Evolutionary conservation across 169 alveolate species (phyloP), one percentile per base, ranked within the genome.

Genomic region (Babesia bovis): DNA sequence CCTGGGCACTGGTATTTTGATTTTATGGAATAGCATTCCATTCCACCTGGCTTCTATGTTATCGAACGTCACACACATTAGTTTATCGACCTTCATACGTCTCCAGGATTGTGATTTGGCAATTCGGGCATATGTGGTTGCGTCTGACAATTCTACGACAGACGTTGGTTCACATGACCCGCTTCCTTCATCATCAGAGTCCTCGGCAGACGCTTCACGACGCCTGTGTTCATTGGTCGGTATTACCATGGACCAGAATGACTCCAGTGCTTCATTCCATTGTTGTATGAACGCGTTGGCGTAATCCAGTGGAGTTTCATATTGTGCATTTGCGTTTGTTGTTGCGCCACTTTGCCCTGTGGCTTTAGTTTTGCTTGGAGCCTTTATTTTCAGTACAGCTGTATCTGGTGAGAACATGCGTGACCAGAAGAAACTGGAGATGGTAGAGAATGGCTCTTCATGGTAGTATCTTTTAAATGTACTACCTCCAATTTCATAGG

Each of bases 401-500:
- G 45, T 38, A 7, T 9, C 45, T 9, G 72, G 72, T 26, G 60
- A 23, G 60, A 63, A 63, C 35, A 45, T 33, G 36, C 73, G 58
- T 32, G 25, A 26, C 73, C 73, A 63, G 61, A 63, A 63, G 3
- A 63, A n/a, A 4, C 53, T 17, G 23, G 73, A 63, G 4, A 63
- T 47, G 49, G 61, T n/a, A 12, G 73, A 63, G 51, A 23, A 63
- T 28, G 32, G 35, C 51, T 63, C 61, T 36, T 63, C 73, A 12
- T 45, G 32, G 73, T 32, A 63, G 13, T 13, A 26, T n/a, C 36
- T 58, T 33, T 63, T 32, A 60, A 5, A 63, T 17, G 35, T 2
- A 3, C 66, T 17, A 28, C 86, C 86, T 25, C 52, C 68, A 32
- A 78, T 57, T n/a, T 66, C 82, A 41, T 78, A 78, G 33, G 42